Evolutionary conservation across 164 flowering plant genomes (phyloP), one percentile per base, ranked within the genome.

Genomic region (Kalanchoe fedtschenkoi): DNA sequence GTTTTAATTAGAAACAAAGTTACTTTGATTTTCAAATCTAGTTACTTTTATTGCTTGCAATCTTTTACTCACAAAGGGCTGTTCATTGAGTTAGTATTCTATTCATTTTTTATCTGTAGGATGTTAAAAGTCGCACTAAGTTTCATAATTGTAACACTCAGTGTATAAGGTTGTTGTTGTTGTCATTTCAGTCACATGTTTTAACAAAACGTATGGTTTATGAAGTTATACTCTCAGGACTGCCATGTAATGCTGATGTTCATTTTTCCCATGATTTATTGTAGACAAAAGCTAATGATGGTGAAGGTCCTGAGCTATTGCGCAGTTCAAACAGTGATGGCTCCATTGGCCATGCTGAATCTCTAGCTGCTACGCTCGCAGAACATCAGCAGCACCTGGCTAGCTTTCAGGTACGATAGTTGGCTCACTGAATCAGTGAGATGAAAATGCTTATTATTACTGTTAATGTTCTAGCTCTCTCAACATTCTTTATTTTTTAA

Each of bases 311-410:
- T 56, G 96, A 95, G 55, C 82, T 95, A 63, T 74, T 95, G 41
- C 76, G 83, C 65, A 77, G 80, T 76, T 66, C 79, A 22, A 74
- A 80, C 59, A 87, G 81, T 67, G 85, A 81, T 62, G 74, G 82
- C 73, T 71, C 81, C 38, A 80, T 81, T 77, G 91, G 91, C 53
- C 99, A 95, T 82, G 88, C 95, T 66, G 99, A 91, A 71, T 89
- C 95, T 54, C 75, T 95, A 61, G 84, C 96, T 22, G 73, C 90
- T 65, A 89, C 96, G 60, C 96, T 95, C 65, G 72, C 83, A 41
- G 99, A 95, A 71, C 99, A 95, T 73, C 84, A 80, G 61, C 99
- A 95, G 67, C 99, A 95, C 74, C 80, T 95, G 19, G 87, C 93
- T 41, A 91, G 97, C 77, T 89, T 91, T 73, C 96, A 95, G 96